Evolutionary conservation across 2,329 filamentous ascomycete genomes (phyloP).

Genomic region (Moelleriella libera): DNA sequence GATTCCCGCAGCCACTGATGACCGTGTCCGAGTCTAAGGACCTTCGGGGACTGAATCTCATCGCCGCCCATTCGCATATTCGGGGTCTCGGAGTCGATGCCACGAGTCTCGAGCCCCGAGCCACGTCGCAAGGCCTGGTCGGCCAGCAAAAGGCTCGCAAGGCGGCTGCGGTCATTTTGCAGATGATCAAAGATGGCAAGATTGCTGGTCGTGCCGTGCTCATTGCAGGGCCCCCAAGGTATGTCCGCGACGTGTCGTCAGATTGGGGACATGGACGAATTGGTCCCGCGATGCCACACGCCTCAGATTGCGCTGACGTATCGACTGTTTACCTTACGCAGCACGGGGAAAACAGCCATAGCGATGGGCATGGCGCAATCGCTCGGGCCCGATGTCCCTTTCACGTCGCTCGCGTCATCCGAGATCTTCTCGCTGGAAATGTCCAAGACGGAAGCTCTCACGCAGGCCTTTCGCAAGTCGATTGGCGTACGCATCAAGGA

Average conservation of each 20-base stretch:
- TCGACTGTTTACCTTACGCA: slow-evolving; percentile 15
- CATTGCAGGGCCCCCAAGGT: slow-evolving; percentile 86
- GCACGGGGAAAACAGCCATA: slow-evolving; percentile 96
- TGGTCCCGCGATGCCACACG: no score
- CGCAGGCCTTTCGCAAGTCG: slow-evolving; percentile 96
- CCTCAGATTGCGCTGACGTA: no score
- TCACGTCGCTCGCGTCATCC: slow-evolving; percentile 87
- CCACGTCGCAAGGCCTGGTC: slow-evolving; percentile 80
- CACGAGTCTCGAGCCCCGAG: slow-evolving; percentile 77
- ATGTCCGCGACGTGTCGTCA: slow-evolving; percentile 4
- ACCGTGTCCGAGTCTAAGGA: slow-evolving; percentile 94
- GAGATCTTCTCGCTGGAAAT: slow-evolving; percentile 99
- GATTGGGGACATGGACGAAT: neutral
- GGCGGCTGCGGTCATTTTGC: slow-evolving; percentile 86
- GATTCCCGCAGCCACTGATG: slow-evolving; percentile 34
- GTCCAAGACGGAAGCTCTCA: slow-evolving; percentile 97
- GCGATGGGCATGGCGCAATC: slow-evolving; percentile 99
- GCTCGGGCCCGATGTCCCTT: slow-evolving; percentile 84
- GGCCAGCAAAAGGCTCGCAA: slow-evolving; percentile 95
- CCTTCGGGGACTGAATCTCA: slow-evolving; percentile 90
- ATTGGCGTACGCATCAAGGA: slow-evolving; percentile 98
- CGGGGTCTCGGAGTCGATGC: slow-evolving; percentile 86
- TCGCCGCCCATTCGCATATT: slow-evolving; percentile 96
- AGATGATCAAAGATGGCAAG: slow-evolving; percentile 99
- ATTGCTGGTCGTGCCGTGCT: slow-evolving; percentile 91